Evolutionary conservation across 441 rosid species (phyloP).

Genomic region (Cnidoscolus chayamansa): DNA sequence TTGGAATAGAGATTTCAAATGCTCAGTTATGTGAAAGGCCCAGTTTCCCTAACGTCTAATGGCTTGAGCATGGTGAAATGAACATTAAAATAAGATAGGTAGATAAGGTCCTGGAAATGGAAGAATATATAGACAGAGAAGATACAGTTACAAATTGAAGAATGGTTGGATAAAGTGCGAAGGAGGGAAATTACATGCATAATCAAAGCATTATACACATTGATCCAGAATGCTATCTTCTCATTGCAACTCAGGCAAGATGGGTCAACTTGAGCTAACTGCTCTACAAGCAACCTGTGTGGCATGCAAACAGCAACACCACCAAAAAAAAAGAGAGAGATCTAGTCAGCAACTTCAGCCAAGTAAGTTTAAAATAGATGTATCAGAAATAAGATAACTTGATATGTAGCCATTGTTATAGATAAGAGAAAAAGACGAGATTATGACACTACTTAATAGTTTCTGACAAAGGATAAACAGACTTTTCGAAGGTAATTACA

Average conservation of each 20-base stretch:
- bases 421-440: neutral
- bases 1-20: conserved; percentile 10
- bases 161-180: neutral
- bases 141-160: conserved; percentile 1
- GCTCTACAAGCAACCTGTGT: conserved; percentile 60
- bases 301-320: conserved; percentile 12
- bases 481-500: neutral
- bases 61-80: neutral
- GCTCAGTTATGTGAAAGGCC: conserved; percentile 6
- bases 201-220: conserved; percentile 66
- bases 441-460: neutral
- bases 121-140: neutral
- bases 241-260: conserved; percentile 44
- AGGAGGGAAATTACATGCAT: conserved; percentile 56
- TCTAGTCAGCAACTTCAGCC: conserved; percentile 5
- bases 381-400: neutral
- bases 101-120: neutral
- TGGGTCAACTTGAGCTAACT: conserved; percentile 51
- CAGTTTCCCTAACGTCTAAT: neutral
- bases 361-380: neutral
- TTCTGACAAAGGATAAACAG: conserved; percentile 7
- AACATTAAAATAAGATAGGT: conserved; percentile 1
- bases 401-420: neutral
- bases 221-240: conserved; percentile 78
- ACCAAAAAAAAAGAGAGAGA: conserved; percentile 1